Base-by-base conservation (phyloP, 1,284 basidiomycete species). In the Salmacisia buchloeana region DNA sequence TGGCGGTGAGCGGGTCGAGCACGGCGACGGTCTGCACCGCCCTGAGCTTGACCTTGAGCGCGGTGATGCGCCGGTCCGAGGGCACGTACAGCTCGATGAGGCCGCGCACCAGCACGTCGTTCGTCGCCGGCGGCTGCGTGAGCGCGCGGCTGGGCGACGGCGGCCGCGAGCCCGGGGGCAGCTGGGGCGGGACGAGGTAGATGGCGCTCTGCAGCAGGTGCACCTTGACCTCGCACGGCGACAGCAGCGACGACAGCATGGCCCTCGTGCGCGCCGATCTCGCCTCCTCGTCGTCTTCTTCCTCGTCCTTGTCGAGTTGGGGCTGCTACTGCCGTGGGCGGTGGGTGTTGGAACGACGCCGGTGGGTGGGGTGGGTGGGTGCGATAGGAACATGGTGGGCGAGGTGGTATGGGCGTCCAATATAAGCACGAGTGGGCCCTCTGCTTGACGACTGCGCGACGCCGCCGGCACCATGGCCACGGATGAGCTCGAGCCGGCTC, bases 11-110 rank as follows among this genome's bases (percentile, higher is more conserved):
- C 1, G 76, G 59, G 54, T 78, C 75, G 29, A 79, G 65, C 34
- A 77, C 64, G 38, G 75, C 78, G 41, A 78, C 66, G 29, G 75
- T 77, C 63, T 78, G 76, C 1, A 77, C 70, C 0, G 69, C 77
- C 43, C 71, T 67, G 7, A 79, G 58, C 21, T 75, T 71, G 5
- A 79, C 76, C 23, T 74, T 68, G 59, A 79, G 73, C 36, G 74
- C 78, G 2, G 71, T 68, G 35, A 79, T 77, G 59, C 73, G 71
- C 13, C 78, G 70, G 7, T 65, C 66, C 21, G 72, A 68, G 15
- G 78, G 78, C 2, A 76, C 75, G 57, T 73, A 69, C 57, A 79
- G 67, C 63, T 79, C 77, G 33, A 79, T 72, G 18, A 79, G 67
- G 13, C 78, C 78, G 6, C 76, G 69, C 10, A 78, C 74, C 35